Percentiles rank a stretch among this genome's conserved stretches.
Conservation (phyloP, 495 filamentous ascomycete genomes). For the Trichoderma virens region DNA sequence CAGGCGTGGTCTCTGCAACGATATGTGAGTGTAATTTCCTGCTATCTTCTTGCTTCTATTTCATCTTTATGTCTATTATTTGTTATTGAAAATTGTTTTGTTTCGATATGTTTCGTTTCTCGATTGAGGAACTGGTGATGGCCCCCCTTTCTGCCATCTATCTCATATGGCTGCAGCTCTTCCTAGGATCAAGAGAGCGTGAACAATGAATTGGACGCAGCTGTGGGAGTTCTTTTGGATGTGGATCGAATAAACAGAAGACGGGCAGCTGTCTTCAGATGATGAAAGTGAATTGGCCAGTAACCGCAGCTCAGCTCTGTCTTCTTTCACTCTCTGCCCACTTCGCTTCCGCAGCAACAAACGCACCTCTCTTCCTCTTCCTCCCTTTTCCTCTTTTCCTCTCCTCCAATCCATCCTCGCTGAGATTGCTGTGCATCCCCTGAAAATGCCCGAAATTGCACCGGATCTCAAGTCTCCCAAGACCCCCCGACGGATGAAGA, state of each 20-base stretch:
- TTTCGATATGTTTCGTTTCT: neutral
- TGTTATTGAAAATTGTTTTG: neutral
- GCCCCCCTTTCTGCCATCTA: neutral
- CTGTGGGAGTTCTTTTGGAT: too few relatives aligned
- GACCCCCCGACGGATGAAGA: neutral
- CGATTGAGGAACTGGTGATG: neutral
- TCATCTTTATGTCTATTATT: neutral
- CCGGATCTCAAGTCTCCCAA: constrained; percentile 3
- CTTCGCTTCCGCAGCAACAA: neutral
- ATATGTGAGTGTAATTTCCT: constrained; percentile 11
- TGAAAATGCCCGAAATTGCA: neutral
- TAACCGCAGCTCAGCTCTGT: neutral
- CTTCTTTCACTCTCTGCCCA: neutral
- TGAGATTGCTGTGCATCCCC: neutral
- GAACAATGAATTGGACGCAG: too few relatives aligned
- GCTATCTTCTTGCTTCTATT: constrained; percentile 11
- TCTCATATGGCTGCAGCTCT: too few relatives aligned
- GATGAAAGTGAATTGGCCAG: neutral
- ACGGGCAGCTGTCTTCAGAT: neutral
- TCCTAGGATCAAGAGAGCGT: too few relatives aligned
- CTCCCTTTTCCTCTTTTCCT: neutral
- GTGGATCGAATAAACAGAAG: too few relatives aligned
- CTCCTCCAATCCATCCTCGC: neutral
- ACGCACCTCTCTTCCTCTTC: neutral
- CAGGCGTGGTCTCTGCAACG: constrained; percentile 14